Conservation (phyloP, 495 filamentous ascomycete species). For the Physcia stellaris region DNA sequence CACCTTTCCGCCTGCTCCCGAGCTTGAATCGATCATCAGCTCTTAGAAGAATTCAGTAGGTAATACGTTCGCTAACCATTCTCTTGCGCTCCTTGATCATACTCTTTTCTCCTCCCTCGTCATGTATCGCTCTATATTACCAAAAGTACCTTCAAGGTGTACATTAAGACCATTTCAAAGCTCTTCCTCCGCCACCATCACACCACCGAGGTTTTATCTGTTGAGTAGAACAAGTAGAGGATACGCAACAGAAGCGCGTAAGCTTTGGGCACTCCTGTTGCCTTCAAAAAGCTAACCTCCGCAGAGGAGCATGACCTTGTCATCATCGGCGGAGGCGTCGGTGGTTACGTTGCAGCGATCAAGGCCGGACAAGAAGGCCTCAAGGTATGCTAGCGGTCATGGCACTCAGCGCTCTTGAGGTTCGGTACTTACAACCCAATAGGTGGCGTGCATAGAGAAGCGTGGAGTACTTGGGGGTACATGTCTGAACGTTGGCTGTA, state of each 20-base stretch:
- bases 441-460: constrained; percentile 98
- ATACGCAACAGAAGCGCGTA: constrained; percentile 74
- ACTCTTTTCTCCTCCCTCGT: constrained; percentile 17
- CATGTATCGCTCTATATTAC: constrained; percentile 66
- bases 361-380: constrained; percentile 96
- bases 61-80: too few relatives aligned
- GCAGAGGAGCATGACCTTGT: constrained; percentile 82
- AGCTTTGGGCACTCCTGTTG: constrained; percentile 13
- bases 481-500: constrained; percentile 98
- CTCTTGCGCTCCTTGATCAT: too few relatives aligned
- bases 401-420: constrained; percentile 4
- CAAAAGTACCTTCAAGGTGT: constrained; percentile 51
- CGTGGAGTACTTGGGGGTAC: constrained; percentile 89
- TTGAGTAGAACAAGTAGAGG: constrained; percentile 49
- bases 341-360: constrained; percentile 97
- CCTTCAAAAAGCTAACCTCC: constrained; percentile 11
- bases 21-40: too few relatives aligned
- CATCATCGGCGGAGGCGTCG: constrained; percentile 94
- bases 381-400: constrained; percentile 49
- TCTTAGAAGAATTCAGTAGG: too few relatives aligned
- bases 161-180: constrained; percentile 36
- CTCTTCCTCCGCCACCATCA: constrained; percentile 32
- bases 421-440: too few relatives aligned
- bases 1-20: too few relatives aligned
- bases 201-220: constrained; percentile 42